phyloP scores from a whole-genome alignment of 495 filamentous ascomycete genomes.

The Xylaria curta region DNA sequence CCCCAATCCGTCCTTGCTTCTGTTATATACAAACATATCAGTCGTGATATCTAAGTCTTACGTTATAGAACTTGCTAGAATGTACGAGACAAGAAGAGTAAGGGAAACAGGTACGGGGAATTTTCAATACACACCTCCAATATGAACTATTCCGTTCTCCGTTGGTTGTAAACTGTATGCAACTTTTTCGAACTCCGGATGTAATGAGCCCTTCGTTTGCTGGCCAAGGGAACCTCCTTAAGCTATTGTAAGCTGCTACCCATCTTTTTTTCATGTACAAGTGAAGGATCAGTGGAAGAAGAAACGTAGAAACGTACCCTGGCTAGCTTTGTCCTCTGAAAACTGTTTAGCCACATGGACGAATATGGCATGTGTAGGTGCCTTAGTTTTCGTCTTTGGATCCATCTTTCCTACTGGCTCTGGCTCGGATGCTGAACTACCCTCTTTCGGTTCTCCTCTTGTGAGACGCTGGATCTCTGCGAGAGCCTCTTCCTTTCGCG shows the following conservation, averaged over 20 bases:
- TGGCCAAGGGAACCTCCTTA: conserved; percentile 83
- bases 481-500: conserved; percentile 86
- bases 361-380: conserved; percentile 68
- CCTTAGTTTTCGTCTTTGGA: conserved; percentile 27
- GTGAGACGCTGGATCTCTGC: conserved; percentile 61
- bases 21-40: no score
- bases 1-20: conserved; percentile 85
- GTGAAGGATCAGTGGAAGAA: neutral
- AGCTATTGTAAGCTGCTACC: neutral
- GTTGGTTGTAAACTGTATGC: conserved; percentile 68
- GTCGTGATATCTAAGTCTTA: no score
- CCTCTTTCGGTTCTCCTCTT: conserved; percentile 52
- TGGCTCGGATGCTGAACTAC: neutral
- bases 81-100: no score
- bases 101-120: no score
- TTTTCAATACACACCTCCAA: conserved; percentile 43
- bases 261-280: neutral
- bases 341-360: conserved; percentile 87
- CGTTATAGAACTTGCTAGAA: no score
- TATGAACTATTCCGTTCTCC: conserved; percentile 50
- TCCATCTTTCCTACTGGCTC: conserved; percentile 25
- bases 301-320: conserved; percentile 67
- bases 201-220: conserved; percentile 67
- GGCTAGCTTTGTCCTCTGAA: conserved; percentile 87
- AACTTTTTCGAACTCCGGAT: conserved; percentile 78